These are phyloP conservation scores for Metarhizium album DNA, from an alignment of 2,329 filamentous ascomycete species.

Conservation along the genomic window DNA sequence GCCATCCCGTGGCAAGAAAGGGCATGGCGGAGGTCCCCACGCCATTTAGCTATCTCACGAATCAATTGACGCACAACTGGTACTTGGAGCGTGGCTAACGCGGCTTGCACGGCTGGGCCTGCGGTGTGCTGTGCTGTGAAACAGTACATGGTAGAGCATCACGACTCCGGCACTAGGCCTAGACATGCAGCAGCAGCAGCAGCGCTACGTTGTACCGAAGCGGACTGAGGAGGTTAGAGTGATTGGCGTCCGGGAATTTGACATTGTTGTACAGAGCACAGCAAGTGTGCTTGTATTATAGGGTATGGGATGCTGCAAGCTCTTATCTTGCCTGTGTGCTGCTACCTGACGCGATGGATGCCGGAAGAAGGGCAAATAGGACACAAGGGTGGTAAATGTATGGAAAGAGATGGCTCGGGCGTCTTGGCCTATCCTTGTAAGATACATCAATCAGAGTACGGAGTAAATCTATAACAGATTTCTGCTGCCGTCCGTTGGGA, in stretches of 20 bases:
- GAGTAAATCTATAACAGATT: not conserved
- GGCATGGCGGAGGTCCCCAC: constrained; percentile 76
- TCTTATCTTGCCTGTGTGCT: not conserved
- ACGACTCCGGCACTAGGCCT: not conserved
- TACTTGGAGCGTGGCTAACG: constrained; percentile 70
- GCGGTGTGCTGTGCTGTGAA: not conserved
- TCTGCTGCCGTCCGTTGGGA: not conserved
- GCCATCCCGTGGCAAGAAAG: constrained; percentile 82
- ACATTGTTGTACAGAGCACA: not conserved
- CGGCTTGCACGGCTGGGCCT: not conserved
- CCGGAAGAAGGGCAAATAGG: not conserved
- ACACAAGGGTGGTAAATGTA: not conserved
- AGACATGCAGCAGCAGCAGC: not conserved
- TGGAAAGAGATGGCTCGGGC: not conserved
- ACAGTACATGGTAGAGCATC: not conserved
- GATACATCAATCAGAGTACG: not conserved
- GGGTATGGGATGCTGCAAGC: not conserved
- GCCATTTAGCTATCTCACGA: constrained; percentile 61
- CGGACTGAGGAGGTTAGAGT: not conserved
- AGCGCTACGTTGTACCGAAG: too few relatives aligned
- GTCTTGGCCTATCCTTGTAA: not conserved
- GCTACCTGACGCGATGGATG: too few relatives aligned
- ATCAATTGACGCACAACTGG: constrained; percentile 84
- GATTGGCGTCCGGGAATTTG: not conserved
- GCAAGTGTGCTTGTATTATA: not conserved